Evolutionary conservation across 1,139 yeast genomes (phyloP), one percentile per base, ranked within the genome.

Genomic region (Kodamaea derodonti): DNA sequence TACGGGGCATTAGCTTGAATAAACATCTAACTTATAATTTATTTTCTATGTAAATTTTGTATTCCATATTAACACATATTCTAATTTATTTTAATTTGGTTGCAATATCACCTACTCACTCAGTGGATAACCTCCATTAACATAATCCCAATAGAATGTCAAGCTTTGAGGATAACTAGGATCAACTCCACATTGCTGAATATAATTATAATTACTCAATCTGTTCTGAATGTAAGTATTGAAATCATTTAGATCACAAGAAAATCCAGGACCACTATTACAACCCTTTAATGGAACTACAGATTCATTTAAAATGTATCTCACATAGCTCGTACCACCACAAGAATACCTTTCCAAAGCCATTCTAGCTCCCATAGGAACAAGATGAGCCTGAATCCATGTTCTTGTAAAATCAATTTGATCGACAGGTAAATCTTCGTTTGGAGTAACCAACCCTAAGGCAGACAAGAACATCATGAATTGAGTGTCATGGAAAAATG

Each of bases 401-500:
- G 64, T 58, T 32, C 68, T 57, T 38, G 60, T 57, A 43, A 70
- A 65, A 27, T 59, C 58, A 33, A 65, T 57, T 35, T 57, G 41
- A 32, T 58, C 55, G 9, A 54, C 40, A 18, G 64, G 54, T 40
- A 65, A 44, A 30, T 55, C 57, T 14, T 54, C 50, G 4, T 48
- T 49, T 3, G 67, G 67, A 37, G 58, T 61, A 17, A 72, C 64
- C 33, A 78, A 51, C 4, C 80, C 82, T 30, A 76, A 56, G 3
- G 80, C 72, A 17, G 78, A 54, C 33, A 72, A 59, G 42, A 66
- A 69, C 26, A 72, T 61, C 30, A 72, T 63, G 28, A 80, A 53
- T 46, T 79, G 80, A 29, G 75, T 63, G 49, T 80, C 85, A 51
- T 80, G 87, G 14, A 78, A 62, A 53, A 80, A 80, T 10, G 74